These are phyloP conservation scores for Gonium pectorale DNA, from an alignment of 139 green algal genomes.

Conservation along the genomic window DNA sequence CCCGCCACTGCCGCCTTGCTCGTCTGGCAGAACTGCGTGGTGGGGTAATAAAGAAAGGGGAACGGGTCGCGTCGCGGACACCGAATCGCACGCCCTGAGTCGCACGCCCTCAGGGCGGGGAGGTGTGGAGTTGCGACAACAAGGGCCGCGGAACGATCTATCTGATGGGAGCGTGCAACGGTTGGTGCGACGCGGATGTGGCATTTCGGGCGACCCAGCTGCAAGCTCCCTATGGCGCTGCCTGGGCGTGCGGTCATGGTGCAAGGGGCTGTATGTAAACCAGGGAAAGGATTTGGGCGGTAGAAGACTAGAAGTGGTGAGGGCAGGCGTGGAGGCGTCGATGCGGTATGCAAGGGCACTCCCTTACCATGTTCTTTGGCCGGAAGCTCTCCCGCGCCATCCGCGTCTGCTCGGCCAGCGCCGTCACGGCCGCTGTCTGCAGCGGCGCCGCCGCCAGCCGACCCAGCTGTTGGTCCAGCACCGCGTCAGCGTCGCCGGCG, in stretches of 20 bases:
- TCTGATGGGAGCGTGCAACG: too few species aligned
- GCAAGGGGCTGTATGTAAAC: too few species aligned
- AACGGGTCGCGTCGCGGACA: too few species aligned
- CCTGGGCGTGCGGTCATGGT: too few species aligned
- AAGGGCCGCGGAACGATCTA: neutral
- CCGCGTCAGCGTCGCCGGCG: neutral
- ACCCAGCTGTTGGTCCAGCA: conserved; percentile 11
- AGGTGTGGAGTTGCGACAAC: too few species aligned
- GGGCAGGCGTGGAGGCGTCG: too few species aligned
- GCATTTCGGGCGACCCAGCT: too few species aligned
- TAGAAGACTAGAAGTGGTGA: too few species aligned
- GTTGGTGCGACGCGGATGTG: neutral
- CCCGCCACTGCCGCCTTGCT: neutral
- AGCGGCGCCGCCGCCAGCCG: neutral
- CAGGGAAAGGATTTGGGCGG: neutral
- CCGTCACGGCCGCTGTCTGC: neutral
- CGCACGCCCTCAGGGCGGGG: too few species aligned
- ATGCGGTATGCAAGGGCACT: neutral
- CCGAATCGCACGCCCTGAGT: too few species aligned
- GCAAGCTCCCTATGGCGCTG: too few species aligned
- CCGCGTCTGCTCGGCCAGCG: conserved; percentile 5
- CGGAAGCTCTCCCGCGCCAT: neutral
- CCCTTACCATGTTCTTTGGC: neutral
- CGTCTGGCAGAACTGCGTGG: neutral
- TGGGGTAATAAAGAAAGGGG: too few species aligned